phyloP scores from a whole-genome alignment of 2,329 filamentous ascomycete species.

The Camptophora hylomeconis region DNA sequence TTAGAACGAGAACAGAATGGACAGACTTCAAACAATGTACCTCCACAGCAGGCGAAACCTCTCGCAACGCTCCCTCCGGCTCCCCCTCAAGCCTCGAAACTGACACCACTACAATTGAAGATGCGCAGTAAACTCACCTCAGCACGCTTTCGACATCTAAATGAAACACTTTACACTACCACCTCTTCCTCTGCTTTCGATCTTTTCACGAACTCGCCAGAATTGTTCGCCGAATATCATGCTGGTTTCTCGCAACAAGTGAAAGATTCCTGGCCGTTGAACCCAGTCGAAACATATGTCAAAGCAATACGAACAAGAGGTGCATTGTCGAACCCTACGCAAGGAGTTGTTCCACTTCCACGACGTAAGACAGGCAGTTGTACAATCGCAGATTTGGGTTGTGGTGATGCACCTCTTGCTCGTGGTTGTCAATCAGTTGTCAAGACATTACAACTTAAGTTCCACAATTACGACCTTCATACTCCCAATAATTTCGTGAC shows the following conservation, averaged over 20 bases:
- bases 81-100: slow-evolving; percentile 39
- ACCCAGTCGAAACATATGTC: slow-evolving; percentile 85
- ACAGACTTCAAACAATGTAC: not conserved
- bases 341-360: slow-evolving; percentile 42
- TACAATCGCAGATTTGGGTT: slow-evolving; percentile 82
- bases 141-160: slow-evolving; percentile 91
- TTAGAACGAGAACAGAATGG: slow-evolving; percentile 1
- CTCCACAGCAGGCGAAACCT: not conserved
- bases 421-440: slow-evolving; percentile 43
- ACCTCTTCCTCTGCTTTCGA: slow-evolving; percentile 71
- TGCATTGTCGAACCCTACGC: slow-evolving; percentile 10
- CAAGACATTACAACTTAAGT: slow-evolving; percentile 55
- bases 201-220: slow-evolving; percentile 72
- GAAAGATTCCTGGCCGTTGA: slow-evolving; percentile 80
- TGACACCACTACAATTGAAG: slow-evolving; percentile 83
- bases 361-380: slow-evolving; percentile 55
- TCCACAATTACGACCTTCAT: slow-evolving; percentile 81
- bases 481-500: slow-evolving; percentile 65
- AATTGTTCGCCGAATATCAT: slow-evolving; percentile 95
- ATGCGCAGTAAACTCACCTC: slow-evolving; percentile 94
- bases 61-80: slow-evolving; percentile 26
- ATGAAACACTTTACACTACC: slow-evolving; percentile 89
- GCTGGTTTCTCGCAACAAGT: slow-evolving; percentile 93
- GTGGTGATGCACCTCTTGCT: slow-evolving; percentile 77
- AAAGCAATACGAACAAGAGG: slow-evolving; percentile 54